These are phyloP conservation scores for Phaeophleospora eucalypticola DNA, from an alignment of 2,329 filamentous ascomycete genomes.

Conservation along the genomic window DNA sequence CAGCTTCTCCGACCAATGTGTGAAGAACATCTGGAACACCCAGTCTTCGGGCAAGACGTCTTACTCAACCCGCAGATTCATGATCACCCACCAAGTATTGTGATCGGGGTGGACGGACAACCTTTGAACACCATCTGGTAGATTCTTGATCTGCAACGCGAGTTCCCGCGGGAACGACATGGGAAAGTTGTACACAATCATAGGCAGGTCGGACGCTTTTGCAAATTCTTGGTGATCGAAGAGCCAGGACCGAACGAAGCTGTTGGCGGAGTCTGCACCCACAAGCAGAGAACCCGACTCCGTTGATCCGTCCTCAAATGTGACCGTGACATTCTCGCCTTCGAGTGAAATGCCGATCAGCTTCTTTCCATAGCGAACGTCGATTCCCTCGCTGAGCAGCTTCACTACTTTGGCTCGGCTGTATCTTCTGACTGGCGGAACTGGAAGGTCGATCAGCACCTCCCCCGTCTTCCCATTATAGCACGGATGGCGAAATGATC, in stretches of 20 bases:
- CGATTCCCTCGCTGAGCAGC: background rate
- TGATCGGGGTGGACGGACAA: background rate
- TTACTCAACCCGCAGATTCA: background rate
- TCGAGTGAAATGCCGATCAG: background rate
- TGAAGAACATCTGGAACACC: background rate
- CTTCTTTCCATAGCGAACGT: background rate
- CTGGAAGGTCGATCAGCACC: background rate
- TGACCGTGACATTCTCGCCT: background rate
- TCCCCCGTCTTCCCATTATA: slow-evolving; percentile 2
- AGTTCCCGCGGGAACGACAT: background rate
- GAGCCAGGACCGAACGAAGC: too few species aligned
- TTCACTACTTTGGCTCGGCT: background rate
- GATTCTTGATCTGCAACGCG: background rate
- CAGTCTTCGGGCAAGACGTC: background rate
- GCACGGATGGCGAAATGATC: background rate
- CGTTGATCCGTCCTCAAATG: background rate
- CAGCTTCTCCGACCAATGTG: background rate
- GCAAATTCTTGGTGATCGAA: background rate
- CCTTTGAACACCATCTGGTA: background rate
- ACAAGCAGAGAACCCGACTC: background rate
- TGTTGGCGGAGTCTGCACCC: slow-evolving; percentile 1
- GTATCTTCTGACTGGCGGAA: background rate
- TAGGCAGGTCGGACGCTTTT: background rate
- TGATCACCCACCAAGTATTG: background rate
- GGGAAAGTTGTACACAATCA: slow-evolving; percentile 1